Evolutionary conservation across 257 asterid genomes (phyloP).

Genomic region (Penstemon davidsonii): DNA sequence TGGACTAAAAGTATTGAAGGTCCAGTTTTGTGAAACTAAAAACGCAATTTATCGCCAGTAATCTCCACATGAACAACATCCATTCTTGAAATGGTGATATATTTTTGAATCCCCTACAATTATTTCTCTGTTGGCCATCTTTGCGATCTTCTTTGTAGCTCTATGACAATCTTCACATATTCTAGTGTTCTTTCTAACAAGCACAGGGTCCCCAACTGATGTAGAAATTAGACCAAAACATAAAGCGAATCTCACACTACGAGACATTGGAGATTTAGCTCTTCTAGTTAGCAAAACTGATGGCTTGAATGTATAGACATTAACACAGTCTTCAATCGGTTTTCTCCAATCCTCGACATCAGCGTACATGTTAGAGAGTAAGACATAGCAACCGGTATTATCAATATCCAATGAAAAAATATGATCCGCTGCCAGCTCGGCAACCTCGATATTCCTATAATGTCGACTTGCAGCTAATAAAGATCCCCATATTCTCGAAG

Average conservation of each 20-base stretch:
- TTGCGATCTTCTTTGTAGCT: conserved; percentile 54
- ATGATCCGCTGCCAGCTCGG: conserved; percentile 50
- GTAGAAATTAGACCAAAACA: conserved; percentile 57
- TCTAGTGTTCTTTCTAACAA: conserved; percentile 58
- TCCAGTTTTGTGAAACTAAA: too few relatives aligned
- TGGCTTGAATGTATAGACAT: too few relatives aligned
- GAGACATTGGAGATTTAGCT: neutral
- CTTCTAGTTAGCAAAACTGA: too few relatives aligned
- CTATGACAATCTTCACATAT: conserved; percentile 63
- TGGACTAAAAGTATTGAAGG: too few relatives aligned
- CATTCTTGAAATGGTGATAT: too few relatives aligned
- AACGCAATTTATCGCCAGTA: too few relatives aligned
- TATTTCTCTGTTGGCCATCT: conserved; percentile 50
- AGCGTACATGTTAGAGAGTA: conserved; percentile 72
- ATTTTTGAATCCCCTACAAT: conserved; percentile 25
- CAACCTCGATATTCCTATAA: conserved; percentile 51
- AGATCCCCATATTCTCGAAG: conserved; percentile 70
- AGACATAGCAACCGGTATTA: conserved; percentile 56
- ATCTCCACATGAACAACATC: too few relatives aligned
- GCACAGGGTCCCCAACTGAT: conserved; percentile 34
- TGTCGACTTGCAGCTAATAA: conserved; percentile 57
- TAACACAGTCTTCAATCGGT: neutral
- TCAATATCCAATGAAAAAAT: conserved; percentile 45
- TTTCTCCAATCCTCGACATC: conserved; percentile 48
- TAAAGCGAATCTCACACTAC: conserved; percentile 61